Evolutionary conservation across 2,329 filamentous ascomycete genomes (phyloP).

Genomic region (Aspergillus sp.): DNA sequence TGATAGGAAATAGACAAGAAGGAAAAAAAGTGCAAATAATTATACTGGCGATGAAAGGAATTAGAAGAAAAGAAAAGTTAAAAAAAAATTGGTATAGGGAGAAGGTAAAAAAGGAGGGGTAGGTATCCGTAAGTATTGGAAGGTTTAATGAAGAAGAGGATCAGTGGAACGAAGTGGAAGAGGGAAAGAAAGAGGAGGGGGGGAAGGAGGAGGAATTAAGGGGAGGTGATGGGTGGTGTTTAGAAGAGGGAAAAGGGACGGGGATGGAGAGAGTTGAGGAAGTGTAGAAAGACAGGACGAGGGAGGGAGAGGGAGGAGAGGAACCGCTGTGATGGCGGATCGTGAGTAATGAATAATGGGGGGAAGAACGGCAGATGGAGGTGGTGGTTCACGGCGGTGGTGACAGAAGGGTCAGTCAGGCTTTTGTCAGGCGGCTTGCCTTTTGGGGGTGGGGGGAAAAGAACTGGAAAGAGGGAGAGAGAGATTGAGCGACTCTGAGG

Average conservation of each 20-base stretch:
- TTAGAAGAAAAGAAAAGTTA: conserved; percentile 15
- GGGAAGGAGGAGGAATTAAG: conserved; percentile 22
- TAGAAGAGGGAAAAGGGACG: conserved; percentile 15
- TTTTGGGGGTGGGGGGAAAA: neutral
- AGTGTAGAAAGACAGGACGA: neutral
- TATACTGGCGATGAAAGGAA: conserved; percentile 3
- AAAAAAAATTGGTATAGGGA: too few species aligned
- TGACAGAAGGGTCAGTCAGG: conserved; percentile 10
- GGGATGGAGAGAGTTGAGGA: neutral
- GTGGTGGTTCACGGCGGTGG: neutral
- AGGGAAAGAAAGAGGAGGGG: conserved; percentile 17
- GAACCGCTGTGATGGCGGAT: conserved; percentile 6
- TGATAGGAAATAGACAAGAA: neutral
- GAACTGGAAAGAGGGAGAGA: neutral
- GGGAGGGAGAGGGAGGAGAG: conserved; percentile 9
- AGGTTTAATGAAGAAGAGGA: conserved; percentile 8
- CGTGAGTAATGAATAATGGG: conserved; percentile 3
- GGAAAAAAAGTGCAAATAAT: conserved; percentile 5
- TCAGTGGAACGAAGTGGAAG: conserved; percentile 11
- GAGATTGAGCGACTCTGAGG: neutral
- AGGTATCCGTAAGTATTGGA: conserved; percentile 11
- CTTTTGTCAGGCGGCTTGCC: conserved; percentile 13
- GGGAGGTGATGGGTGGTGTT: conserved; percentile 22
- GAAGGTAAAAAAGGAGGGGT: conserved; percentile 11
- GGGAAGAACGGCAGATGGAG: neutral